Evolutionary conservation across 1,284 basidiomycete species (phyloP), one percentile per base, ranked within the genome.

Genomic region (Austroboletus rostrupii): DNA sequence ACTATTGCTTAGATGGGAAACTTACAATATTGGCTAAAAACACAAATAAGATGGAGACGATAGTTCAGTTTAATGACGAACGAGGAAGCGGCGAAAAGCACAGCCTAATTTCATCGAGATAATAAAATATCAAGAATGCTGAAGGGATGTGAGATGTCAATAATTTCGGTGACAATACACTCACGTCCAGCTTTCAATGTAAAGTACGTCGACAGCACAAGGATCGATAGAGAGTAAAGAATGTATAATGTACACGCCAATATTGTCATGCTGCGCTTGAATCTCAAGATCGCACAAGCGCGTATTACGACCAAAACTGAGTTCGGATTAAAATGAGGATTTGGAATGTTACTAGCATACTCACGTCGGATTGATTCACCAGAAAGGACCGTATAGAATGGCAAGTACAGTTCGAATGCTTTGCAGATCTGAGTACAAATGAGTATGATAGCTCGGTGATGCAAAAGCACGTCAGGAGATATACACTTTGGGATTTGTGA

Each of bases 221-320:
- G 23, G 8, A 57, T 5, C 11, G 3, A 11, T 2, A 48, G 0
- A 7, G 41, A 41, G 17, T 54, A 64, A 10, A 57, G 2, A 17
- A 49, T 2, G 33, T 64, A 66, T 9, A 57, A 0, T 9, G 10
- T 11, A 16, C 26, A 49, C 28, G 32, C 28, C 4, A 19, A 12
- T 8, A 26, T 3, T 14, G 20, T n/a, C 28, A 53, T 14, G 9
- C 39, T 29, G 20, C 32, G 61, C 9, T 36, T 52, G 35, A 28
- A 58, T 40, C 53, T 29, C 20, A 50, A 29, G 37, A 64, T 44
- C n/a, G 63, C 55, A 43, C 59, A 60, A 11, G 59, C 43, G 12
- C 62, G 64, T 43, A 64, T 47, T 4, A 53, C 43, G 12, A 66
- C 63, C 35, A 64, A 46, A 14, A 64, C 61, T 65, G 29, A 3